Base-by-base conservation (phyloP, 176 grass and related monocot species). In the Oryza glaberrima region DNA sequence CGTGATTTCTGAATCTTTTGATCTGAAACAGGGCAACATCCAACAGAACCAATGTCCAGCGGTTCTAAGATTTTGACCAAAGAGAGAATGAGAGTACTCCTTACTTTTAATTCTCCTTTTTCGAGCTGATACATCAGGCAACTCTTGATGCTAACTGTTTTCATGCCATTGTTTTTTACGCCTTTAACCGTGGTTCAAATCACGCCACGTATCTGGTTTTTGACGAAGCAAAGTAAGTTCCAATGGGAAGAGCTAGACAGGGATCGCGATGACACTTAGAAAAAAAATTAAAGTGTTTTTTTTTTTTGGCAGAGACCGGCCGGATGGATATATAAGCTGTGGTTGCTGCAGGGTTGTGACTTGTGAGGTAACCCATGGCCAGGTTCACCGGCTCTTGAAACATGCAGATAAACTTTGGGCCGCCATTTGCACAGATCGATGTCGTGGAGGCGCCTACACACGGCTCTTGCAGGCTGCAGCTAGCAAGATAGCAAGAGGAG, bases 1-100 rank as follows among this genome's bases (percentile, higher is more conserved):
- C 28, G 9, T 70, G 22, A 11, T 44, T 40, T 81, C 69, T 34
- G 43, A 82, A 85, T 76, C 70, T 89, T 81, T 28, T 40, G 63
- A 70, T 69, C 49, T 70, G 38, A 70, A 32, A 82, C 35, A 71
- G 46, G 20, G 19, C 47, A 44, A 0, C 7, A 19, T 9, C 32
- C 64, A 76, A 69, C 77, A 78, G 71, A 71, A 63, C 58, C 58
- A 63, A 85, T 65, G 65, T 66, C 51, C 44, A 66, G 22, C 32
- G 17, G 72, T 71, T 76, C 44, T 12, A 13, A 65, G 66, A 72
- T 28, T 54, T 56, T 4, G 72, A 82, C 80, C 66, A 41, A 36
- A 70, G 26, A 44, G 43, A 44, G 43, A 44, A 23, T 63, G 19
- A 63, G 17, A 22, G 58, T 23, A 63, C n/a, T 63, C 43, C 9